These are phyloP conservation scores for Candida gorgasii DNA, from an alignment of 805 yeast genomes.

Conservation along the genomic window DNA sequence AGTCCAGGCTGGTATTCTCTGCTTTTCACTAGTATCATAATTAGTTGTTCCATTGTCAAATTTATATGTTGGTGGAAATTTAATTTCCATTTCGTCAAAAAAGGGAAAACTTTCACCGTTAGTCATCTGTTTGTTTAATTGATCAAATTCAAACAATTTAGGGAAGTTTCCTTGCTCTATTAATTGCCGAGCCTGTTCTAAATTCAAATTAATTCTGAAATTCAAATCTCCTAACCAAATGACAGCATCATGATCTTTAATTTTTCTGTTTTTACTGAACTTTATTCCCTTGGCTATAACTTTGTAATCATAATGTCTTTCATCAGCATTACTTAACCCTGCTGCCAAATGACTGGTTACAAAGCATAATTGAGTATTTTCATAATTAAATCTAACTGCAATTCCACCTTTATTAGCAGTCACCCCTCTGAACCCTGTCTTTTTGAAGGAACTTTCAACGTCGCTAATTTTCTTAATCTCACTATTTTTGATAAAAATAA, in stretches of 20 bases:
- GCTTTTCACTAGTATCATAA: slow-evolving; percentile 90
- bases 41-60: slow-evolving; percentile 80
- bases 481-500: slow-evolving; percentile 63
- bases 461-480: slow-evolving; percentile 55
- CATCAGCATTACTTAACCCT: slow-evolving; percentile 77
- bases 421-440: slow-evolving; percentile 93
- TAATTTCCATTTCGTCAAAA: slow-evolving; percentile 77
- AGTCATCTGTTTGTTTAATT: slow-evolving; percentile 72
- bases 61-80: slow-evolving; percentile 90
- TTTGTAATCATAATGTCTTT: slow-evolving; percentile 84
- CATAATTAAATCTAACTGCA: slow-evolving; percentile 64
- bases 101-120: slow-evolving; percentile 75
- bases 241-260: slow-evolving; percentile 77
- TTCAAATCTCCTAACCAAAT: slow-evolving; percentile 95
- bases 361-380: slow-evolving; percentile 72
- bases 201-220: slow-evolving; percentile 71
- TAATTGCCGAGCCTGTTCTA: slow-evolving; percentile 62
- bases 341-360: slow-evolving; percentile 92
- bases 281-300: slow-evolving; percentile 69
- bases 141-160: slow-evolving; percentile 70
- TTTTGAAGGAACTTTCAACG: slow-evolving; percentile 72
- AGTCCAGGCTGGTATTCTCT: slow-evolving; percentile 96
- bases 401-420: slow-evolving; percentile 82
- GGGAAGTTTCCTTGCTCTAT: slow-evolving; percentile 50
- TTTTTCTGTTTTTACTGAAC: slow-evolving; percentile 51